Conservation (phyloP, 257 asterid species). For the Marsdenia floribunda region DNA sequence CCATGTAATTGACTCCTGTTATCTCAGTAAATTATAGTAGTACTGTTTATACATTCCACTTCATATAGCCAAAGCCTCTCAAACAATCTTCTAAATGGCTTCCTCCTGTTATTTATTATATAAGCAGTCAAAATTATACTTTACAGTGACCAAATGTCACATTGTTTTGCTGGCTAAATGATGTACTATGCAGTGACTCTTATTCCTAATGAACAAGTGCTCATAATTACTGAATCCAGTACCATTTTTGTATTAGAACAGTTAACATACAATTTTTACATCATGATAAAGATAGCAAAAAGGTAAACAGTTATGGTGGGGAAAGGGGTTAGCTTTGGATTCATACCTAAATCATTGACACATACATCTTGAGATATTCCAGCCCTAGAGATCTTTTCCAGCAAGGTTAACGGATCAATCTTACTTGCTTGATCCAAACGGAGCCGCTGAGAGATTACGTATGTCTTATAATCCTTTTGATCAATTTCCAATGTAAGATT, state of each 20-base stretch:
- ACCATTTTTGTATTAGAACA: not conserved
- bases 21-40: not conserved
- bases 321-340: not conserved
- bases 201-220: not conserved
- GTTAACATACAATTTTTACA: not conserved
- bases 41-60: not conserved
- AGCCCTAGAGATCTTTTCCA: constrained; percentile 59
- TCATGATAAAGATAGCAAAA: not conserved
- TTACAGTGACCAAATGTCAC: too few relatives aligned
- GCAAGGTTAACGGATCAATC: constrained; percentile 69
- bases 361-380: constrained; percentile 90
- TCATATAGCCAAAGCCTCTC: not conserved
- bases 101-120: not conserved
- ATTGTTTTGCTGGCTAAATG: not conserved
- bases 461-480: constrained; percentile 1
- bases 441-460: constrained; percentile 49
- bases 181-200: not conserved
- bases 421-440: constrained; percentile 58
- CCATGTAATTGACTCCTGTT: not conserved
- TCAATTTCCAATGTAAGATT: constrained; percentile 4
- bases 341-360: constrained; percentile 79
- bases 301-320: not conserved
- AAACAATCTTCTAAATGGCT: not conserved
- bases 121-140: not conserved
- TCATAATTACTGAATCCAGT: not conserved